Evolutionary conservation across 2,329 filamentous ascomycete species (phyloP).

Genomic region (Didymella segeticola): DNA sequence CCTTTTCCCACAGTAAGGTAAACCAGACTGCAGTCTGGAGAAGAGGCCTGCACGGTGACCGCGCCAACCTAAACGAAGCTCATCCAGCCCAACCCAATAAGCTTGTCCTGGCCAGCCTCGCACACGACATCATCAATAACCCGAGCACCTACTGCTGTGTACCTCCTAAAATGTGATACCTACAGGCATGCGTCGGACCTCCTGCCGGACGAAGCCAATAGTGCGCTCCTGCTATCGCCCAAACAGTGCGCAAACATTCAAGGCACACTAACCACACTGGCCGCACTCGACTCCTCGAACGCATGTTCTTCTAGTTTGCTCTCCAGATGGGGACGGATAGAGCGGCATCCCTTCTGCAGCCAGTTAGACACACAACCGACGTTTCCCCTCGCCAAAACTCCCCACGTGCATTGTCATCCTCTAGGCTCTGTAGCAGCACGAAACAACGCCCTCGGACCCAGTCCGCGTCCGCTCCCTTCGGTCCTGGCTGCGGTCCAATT

Average conservation of each 20-base stretch:
- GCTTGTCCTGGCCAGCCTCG: constrained; percentile 8
- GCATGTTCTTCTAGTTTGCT: background rate
- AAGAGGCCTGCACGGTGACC: constrained; percentile 7
- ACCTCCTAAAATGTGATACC: no score
- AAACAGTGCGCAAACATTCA: background rate
- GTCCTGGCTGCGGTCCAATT: background rate
- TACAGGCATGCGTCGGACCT: background rate
- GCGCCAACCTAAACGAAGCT: constrained; percentile 11
- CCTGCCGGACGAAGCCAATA: background rate
- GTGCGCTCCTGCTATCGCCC: background rate
- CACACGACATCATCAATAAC: background rate
- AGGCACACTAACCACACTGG: background rate
- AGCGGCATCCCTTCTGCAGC: constrained; percentile 5
- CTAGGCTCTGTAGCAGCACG: background rate
- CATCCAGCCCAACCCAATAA: constrained; percentile 9
- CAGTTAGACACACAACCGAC: background rate
- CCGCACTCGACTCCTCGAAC: background rate
- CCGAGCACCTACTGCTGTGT: no score
- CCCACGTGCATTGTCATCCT: constrained; percentile 6
- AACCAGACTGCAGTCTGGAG: background rate
- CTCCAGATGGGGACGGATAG: constrained; percentile 11
- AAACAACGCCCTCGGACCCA: background rate
- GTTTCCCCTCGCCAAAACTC: background rate
- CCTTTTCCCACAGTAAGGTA: background rate
- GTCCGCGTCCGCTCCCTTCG: background rate